These are phyloP conservation scores for sorghum (Sorghum bicolor) DNA, from an alignment of 176 grass and related monocot species.

Conservation along the genomic window DNA sequence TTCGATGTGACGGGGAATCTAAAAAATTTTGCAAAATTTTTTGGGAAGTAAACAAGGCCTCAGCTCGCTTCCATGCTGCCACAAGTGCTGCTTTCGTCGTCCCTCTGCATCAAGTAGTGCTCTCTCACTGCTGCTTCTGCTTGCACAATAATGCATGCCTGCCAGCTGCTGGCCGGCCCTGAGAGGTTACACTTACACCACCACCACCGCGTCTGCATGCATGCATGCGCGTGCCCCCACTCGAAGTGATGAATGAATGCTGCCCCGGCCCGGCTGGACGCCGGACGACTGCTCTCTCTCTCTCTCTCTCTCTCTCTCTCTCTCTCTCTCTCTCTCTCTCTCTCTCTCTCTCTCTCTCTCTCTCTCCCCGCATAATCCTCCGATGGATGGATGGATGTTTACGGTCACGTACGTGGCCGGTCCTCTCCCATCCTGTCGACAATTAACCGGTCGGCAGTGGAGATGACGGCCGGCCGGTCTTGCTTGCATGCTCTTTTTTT, in stretches of 20 bases:
- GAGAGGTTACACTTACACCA: no score
- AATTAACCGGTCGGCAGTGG: background rate
- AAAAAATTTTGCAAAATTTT: no score
- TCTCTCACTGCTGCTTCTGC: constrained; percentile 28
- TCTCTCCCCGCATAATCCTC: background rate
- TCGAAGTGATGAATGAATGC: constrained; percentile 55
- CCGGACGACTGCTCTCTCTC: no score
- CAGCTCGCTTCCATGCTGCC: constrained; percentile 32
- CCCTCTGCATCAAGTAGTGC: background rate
- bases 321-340: no score
- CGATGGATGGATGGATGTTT: constrained; percentile 28
- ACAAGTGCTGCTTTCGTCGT: constrained; percentile 30
- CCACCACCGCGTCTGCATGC: background rate
- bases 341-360: no score
- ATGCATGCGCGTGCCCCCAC: constrained; percentile 22
- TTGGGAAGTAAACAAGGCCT: no score
- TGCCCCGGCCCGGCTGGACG: background rate
- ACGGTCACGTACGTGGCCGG: constrained; percentile 1
- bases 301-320: no score
- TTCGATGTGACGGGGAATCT: no score
- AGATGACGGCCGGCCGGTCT: background rate
- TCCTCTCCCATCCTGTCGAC: background rate
- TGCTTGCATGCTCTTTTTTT: background rate
- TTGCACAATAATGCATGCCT: constrained; percentile 44
- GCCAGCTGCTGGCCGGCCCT: background rate